phyloP scores from a whole-genome alignment of 257 asterid genomes.

The Mentha longifolia region DNA sequence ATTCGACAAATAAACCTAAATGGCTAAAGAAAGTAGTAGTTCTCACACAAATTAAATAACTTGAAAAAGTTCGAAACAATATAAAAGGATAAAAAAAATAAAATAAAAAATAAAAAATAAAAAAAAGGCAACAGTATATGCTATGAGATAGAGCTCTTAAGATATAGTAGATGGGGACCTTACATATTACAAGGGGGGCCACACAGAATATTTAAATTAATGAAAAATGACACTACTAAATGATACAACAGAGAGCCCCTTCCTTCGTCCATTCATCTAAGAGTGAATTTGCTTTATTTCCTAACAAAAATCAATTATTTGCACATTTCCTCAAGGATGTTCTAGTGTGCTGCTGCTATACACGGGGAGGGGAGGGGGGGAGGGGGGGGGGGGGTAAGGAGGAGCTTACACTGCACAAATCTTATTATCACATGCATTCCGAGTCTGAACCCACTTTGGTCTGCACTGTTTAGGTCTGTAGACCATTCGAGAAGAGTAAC shows the following conservation, averaged over 20 bases:
- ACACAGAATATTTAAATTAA: constrained; percentile 2
- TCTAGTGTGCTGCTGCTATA: constrained; percentile 28
- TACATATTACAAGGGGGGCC: not conserved
- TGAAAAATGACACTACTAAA: constrained; percentile 8
- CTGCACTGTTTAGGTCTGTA: not conserved
- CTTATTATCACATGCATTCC: not conserved
- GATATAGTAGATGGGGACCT: not conserved
- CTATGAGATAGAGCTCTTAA: not conserved
- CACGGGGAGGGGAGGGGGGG: constrained; percentile 23
- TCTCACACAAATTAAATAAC: no score
- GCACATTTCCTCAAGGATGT: constrained; percentile 31
- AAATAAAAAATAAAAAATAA: no score
- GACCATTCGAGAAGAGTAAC: not conserved
- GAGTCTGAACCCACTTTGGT: not conserved
- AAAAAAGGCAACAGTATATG: not conserved
- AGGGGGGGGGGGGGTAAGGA: constrained; percentile 1
- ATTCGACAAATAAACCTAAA: no score
- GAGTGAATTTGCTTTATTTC: constrained; percentile 22
- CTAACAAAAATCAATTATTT: constrained; percentile 33
- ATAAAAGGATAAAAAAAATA: no score
- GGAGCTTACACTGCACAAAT: constrained; percentile 29
- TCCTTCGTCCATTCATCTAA: constrained; percentile 24
- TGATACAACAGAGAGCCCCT: constrained; percentile 23
- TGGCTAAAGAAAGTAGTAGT: no score
- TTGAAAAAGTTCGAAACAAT: no score